phyloP scores from a whole-genome alignment of 805 yeast species.

The Nakazawaea pomicola region DNA sequence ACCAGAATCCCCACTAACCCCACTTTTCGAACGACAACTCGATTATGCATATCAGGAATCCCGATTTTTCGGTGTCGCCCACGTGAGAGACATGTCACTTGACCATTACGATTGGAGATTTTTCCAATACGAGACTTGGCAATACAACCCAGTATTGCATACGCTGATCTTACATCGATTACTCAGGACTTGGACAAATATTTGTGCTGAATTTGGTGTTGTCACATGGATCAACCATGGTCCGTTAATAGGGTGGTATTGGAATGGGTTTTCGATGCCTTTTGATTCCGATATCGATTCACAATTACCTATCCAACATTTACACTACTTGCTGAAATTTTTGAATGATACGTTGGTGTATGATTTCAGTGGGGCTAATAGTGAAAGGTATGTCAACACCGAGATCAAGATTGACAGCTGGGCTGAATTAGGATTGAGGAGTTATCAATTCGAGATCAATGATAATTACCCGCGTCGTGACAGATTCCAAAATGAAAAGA shows the following conservation, averaged over 20 bases:
- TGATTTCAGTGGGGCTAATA: conserved; percentile 26
- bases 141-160: conserved; percentile 29
- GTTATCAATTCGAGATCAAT: conserved; percentile 28
- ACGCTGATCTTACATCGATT: conserved; percentile 28
- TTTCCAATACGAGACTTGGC: conserved; percentile 21
- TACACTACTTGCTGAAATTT: conserved; percentile 28
- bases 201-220: conserved; percentile 29
- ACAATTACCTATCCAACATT: conserved; percentile 34
- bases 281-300: conserved; percentile 40
- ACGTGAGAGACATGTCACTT: conserved; percentile 21
- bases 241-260: conserved; percentile 24
- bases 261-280: conserved; percentile 37
- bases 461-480: conserved; percentile 29
- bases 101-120: conserved; percentile 34
- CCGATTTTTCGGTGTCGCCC: conserved; percentile 5
- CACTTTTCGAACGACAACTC: not conserved
- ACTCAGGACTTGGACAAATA: conserved; percentile 31
- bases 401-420: conserved; percentile 13
- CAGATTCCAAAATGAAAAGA: conserved; percentile 31
- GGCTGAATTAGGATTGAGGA: conserved; percentile 25
- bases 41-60: not conserved
- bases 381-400: conserved; percentile 4
- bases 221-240: conserved; percentile 22
- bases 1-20: no score
- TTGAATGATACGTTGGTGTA: conserved; percentile 32